Percentiles rank a stretch among this genome's conserved stretches.
Evolutionary conservation across 805 yeast species (phyloP).

Genomic region (Priceomyces fermenticarens): DNA sequence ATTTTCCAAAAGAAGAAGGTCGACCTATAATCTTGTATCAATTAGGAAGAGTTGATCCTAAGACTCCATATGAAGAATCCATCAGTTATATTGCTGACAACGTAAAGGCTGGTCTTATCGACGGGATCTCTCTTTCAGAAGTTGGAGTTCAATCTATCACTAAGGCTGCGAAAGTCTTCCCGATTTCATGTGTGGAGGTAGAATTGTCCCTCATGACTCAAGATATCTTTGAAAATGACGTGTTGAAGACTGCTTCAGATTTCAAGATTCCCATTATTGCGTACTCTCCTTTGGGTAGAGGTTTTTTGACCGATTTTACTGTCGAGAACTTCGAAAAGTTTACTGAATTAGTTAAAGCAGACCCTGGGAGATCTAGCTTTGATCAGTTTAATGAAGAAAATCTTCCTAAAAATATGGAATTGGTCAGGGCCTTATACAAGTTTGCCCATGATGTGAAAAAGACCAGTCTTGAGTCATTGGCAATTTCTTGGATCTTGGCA

Average conservation of each 20-base stretch:
- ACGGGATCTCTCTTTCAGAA: conserved; percentile 75
- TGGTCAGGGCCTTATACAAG: conserved; percentile 49
- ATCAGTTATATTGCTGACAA: conserved; percentile 54
- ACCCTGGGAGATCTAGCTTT: conserved; percentile 49
- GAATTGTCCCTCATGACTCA: conserved; percentile 74
- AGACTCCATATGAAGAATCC: conserved; percentile 56
- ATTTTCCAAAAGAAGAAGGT: no score
- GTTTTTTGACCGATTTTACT: conserved; percentile 65
- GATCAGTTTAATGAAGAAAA: conserved; percentile 63
- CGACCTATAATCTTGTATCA: conserved; percentile 56
- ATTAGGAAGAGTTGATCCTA: conserved; percentile 65
- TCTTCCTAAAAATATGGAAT: conserved; percentile 47
- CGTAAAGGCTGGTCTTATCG: conserved; percentile 62
- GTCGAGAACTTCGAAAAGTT: conserved; percentile 32
- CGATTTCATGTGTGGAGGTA: conserved; percentile 68
- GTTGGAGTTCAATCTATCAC: conserved; percentile 59
- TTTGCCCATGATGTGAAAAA: conserved; percentile 46
- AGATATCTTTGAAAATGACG: conserved; percentile 61
- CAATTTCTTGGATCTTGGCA: conserved; percentile 48
- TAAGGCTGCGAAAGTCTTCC: conserved; percentile 54
- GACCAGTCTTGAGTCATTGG: conserved; percentile 55
- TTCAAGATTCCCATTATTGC: conserved; percentile 65
- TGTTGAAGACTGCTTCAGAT: conserved; percentile 56
- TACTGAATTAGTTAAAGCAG: conserved; percentile 43
- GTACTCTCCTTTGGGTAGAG: conserved; percentile 83